These are phyloP conservation scores for Micractinium sp. DNA, from an alignment of 139 green algal genomes.

Conservation along the genomic window DNA sequence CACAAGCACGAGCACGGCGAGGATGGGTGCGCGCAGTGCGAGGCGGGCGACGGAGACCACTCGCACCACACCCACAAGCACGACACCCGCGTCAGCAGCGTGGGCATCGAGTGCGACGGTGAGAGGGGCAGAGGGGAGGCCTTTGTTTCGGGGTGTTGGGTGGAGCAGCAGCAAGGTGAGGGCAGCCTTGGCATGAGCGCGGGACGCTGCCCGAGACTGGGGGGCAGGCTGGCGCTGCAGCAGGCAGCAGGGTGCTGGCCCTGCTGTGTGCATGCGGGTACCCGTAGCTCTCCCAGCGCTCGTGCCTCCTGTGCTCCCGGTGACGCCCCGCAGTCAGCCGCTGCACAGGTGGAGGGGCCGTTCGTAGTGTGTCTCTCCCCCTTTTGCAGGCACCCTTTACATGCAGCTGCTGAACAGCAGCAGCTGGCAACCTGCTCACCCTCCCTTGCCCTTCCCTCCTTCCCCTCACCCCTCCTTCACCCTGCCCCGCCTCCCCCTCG, in stretches of 20 bases:
- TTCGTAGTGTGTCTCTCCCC: too few relatives aligned
- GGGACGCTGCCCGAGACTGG: too few relatives aligned
- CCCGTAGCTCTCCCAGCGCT: too few relatives aligned
- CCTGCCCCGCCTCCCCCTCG: not conserved
- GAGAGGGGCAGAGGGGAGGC: constrained; percentile 4
- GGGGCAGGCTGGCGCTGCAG: not conserved
- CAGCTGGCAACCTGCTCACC: too few relatives aligned
- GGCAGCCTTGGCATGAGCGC: too few relatives aligned
- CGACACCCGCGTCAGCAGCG: constrained; percentile 68
- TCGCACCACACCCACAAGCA: constrained; percentile 71
- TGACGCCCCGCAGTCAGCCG: too few relatives aligned
- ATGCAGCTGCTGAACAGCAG: not conserved
- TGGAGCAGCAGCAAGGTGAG: not conserved
- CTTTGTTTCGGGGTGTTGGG: too few relatives aligned
- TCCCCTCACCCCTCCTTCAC: not conserved
- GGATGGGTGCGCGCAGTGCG: constrained; percentile 21
- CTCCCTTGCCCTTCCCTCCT: too few relatives aligned
- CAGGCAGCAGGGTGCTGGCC: too few relatives aligned
- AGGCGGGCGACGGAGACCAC: constrained; percentile 25
- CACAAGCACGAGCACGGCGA: constrained; percentile 14
- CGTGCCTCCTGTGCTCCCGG: too few relatives aligned
- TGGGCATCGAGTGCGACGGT: constrained; percentile 73
- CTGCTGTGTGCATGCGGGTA: too few relatives aligned
- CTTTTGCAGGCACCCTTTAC: not conserved
- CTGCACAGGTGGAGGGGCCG: too few relatives aligned